Evolutionary conservation across 1,284 basidiomycete genomes (phyloP), one percentile per base, ranked within the genome.

Genomic region (Golubevia sp.): DNA sequence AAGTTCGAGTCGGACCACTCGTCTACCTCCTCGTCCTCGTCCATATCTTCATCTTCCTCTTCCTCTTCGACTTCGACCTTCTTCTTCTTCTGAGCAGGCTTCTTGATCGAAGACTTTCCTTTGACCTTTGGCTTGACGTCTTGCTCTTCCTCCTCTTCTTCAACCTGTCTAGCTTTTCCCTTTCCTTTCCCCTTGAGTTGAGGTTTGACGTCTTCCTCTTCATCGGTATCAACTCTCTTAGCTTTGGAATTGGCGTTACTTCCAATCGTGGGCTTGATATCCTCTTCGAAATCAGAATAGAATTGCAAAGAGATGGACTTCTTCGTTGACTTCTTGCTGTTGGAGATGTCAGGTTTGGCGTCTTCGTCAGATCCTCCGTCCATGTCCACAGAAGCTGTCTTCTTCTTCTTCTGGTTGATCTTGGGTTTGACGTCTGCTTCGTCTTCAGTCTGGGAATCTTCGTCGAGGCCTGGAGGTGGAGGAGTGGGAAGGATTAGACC

Each of bases 1-100:
- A 67, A 38, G 15, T 57, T 67, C 3, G 63, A 56, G n/a, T 61
- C 51, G 52, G 11, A 21, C 49, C 51, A 26, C 20, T 53, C 27
- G 15, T 61, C 27, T 21, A 49, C 23, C 48, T 51, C 23, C 7
- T 53, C 50, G 27, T 50, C 57, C 13, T 49, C 54, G 49, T 59
- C 30, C n/a, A 53, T 53, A 49, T 59, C 34, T 18, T 49, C 55
- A 15, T 53, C 27, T 24, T 61, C 26, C 51, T 24, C 24, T 66
- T 52, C 24, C 52, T 54, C 50, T 55, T 30, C 24, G 15, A 21
- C 24, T 49, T 21, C 55, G 30, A 56, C 30, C 20, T 61, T 24
- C 27, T 61, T 34, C 18, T 27, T 25, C n/a, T 23, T 61, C 55
- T 25, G 44, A 20, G 27, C 24, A 15, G 30, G 51, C n/a, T 18